Conservation (phyloP, 257 asterid species). For the Solanum rostratum region DNA sequence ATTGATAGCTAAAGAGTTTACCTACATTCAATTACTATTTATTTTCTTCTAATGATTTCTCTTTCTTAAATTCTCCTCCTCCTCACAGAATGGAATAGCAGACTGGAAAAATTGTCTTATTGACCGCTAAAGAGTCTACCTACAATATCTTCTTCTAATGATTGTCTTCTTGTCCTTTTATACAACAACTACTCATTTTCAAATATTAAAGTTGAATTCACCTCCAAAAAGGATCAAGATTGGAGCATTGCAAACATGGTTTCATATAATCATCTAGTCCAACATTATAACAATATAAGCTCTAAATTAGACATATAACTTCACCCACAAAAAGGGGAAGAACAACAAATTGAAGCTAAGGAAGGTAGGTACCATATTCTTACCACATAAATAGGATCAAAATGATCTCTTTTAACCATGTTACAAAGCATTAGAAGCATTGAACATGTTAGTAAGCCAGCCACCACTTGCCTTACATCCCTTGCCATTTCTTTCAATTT, state of each 20-base stretch:
- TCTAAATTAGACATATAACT: neutral
- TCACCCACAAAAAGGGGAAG: neutral
- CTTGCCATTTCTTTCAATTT: conserved; percentile 14
- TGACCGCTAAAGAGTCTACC: too few species aligned
- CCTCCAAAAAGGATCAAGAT: neutral
- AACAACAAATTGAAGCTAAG: neutral
- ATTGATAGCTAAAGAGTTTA: too few species aligned
- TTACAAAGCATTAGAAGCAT: conserved; percentile 52
- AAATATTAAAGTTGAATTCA: neutral
- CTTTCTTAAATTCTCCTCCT: too few species aligned
- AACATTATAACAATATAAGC: neutral
- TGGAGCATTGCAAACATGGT: neutral
- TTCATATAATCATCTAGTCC: neutral
- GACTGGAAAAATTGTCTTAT: too few species aligned
- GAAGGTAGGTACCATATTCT: neutral
- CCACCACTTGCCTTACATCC: conserved; percentile 46
- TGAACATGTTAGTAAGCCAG: conserved; percentile 43
- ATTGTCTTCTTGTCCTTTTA: neutral
- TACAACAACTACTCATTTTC: neutral
- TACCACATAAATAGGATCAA: conserved; percentile 42
- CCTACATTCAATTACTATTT: neutral
- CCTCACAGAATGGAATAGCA: neutral
- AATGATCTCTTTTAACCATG: conserved; percentile 49
- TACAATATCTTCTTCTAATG: neutral
- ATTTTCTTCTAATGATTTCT: neutral